phyloP scores from a whole-genome alignment of 352 stramenopile genomes.

The Aphanomyces cochlioides region DNA sequence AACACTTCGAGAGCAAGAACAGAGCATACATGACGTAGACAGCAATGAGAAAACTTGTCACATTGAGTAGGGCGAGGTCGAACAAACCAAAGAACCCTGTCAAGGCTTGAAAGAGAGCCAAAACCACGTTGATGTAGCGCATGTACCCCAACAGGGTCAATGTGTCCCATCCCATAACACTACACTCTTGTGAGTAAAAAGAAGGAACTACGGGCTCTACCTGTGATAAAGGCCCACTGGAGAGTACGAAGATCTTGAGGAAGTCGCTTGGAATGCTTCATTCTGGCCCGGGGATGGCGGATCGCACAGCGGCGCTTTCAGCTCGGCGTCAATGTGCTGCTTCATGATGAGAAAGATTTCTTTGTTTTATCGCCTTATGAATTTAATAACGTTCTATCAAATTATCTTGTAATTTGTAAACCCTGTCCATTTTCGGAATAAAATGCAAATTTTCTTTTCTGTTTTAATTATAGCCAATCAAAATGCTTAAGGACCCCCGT shows the following conservation, averaged over 20 bases:
- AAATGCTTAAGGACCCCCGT: too few relatives aligned
- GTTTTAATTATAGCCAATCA: too few relatives aligned
- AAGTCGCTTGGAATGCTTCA: background rate
- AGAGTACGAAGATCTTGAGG: background rate
- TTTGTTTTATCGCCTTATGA: too few relatives aligned
- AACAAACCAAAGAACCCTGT: slow-evolving; percentile 82
- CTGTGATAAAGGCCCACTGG: slow-evolving; percentile 19
- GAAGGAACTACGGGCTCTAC: background rate
- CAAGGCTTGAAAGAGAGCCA: slow-evolving; percentile 75
- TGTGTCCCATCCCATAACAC: slow-evolving; percentile 65
- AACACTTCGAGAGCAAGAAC: background rate
- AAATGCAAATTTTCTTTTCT: too few relatives aligned
- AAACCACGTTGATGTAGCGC: slow-evolving; percentile 77
- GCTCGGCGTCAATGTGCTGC: slow-evolving; percentile 1
- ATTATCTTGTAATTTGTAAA: too few relatives aligned
- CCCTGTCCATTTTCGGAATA: too few relatives aligned
- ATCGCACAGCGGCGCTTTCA: slow-evolving; percentile 25
- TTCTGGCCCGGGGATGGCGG: background rate
- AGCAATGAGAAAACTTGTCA: slow-evolving; percentile 85
- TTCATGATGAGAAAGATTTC: slow-evolving; percentile 2
- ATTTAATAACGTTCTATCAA: too few relatives aligned
- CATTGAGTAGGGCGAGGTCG: slow-evolving; percentile 76
- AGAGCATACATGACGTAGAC: slow-evolving; percentile 78
- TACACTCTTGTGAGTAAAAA: slow-evolving; percentile 20
- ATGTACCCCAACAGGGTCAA: slow-evolving; percentile 70